Evolutionary conservation across 2,329 filamentous ascomycete genomes (phyloP).

Genomic region (Triangularia verruculosa): DNA sequence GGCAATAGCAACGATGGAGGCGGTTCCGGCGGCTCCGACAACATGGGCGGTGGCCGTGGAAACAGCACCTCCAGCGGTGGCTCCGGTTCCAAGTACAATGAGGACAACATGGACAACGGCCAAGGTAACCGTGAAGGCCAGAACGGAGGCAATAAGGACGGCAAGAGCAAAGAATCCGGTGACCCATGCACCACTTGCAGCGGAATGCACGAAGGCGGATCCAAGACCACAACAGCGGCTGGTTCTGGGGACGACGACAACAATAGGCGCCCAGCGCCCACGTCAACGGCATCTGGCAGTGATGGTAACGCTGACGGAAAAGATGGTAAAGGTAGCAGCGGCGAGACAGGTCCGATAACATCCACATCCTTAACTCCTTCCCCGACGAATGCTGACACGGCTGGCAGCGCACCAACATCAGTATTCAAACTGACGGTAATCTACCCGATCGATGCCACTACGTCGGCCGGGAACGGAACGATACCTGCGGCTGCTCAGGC

Average conservation of each 20-base stretch:
- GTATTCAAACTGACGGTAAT: constrained; percentile 16
- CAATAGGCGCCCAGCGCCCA: neutral
- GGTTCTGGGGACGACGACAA: neutral
- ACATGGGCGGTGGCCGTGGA: neutral
- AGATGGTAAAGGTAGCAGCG: neutral
- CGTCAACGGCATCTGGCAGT: neutral
- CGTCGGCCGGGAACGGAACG: neutral
- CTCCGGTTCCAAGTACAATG: neutral
- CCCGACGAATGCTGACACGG: constrained; percentile 2
- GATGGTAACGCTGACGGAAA: neutral
- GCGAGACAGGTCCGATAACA: constrained; percentile 12
- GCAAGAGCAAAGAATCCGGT: neutral
- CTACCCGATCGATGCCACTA: constrained; percentile 14
- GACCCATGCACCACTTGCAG: neutral
- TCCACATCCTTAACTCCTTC: constrained; percentile 6
- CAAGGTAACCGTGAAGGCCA: neutral
- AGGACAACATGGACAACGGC: neutral
- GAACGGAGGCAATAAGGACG: neutral
- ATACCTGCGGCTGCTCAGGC: neutral
- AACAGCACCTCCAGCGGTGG: neutral
- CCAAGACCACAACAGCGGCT: neutral
- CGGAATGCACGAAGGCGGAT: neutral
- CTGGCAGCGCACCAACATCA: constrained; percentile 9
- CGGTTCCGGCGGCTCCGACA: neutral
- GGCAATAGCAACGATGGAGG: neutral